Evolutionary conservation across 345 rosid genomes (phyloP), one percentile per base, ranked within the genome.

Genomic region (Acer yangbiense): DNA sequence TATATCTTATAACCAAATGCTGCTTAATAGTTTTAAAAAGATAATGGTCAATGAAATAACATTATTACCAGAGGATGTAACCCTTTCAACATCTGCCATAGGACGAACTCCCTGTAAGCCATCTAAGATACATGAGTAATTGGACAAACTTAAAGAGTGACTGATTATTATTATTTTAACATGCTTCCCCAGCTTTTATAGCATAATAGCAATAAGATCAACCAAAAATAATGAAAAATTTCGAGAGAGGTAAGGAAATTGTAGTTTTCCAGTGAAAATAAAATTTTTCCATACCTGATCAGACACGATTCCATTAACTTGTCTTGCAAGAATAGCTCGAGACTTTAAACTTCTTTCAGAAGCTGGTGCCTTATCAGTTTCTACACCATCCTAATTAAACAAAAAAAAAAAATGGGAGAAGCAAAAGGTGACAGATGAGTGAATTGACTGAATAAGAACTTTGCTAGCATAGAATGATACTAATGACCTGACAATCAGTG

Each of bases 241-340:
- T 43, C 8, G 54, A 29, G 6, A 77, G 54, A 23, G 17, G 2
- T 16, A 21, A 3, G 9, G 43, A 14, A 57, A 73, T 61, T 52
- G 41, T 25, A 17, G 21, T 13, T 73, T 14, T 21, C 57, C 29
- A n/a, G 73, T 44, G 46, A 71, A 73, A 71, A 77, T 4, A 27
- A 74, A 58, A 76, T 66, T 16, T 68, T 66, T 77, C 9, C 93
- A 79, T 83, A 86, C 99, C 93, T 94, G 97, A 82, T 97, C 99
- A 70, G 96, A 76, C 79, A 90, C 78, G 60, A 89, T 86, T 80
- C 98, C 99, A 87, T 90, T 94, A 66, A 81, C 90, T 85, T 89
- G 98, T 85, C 98, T 88, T 25, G 93, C 94, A 79, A 97, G 92
- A 86, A 94, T 88, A 39, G 89, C 90, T 75, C 97, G 83, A 78